A percentile compares a stretch with the other conserved stretches of the same genome.
Evolutionary conservation across 768 basidiomycete genomes (phyloP).

Genomic region (Nevesoporus exiguus): DNA sequence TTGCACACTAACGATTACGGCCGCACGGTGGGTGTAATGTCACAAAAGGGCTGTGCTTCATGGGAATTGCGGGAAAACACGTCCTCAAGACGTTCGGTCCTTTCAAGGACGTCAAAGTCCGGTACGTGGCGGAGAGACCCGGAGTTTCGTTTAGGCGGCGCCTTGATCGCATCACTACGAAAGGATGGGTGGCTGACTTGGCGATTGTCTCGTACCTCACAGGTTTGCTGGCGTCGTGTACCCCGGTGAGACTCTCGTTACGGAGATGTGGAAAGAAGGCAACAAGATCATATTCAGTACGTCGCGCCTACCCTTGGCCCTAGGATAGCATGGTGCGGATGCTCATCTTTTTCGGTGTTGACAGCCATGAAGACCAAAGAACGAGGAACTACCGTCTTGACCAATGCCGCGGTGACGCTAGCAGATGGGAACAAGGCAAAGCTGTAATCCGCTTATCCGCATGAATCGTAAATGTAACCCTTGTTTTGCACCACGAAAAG

Average conservation of each 20-base stretch:
- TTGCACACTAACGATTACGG: neutral
- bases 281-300: conserved; percentile 86
- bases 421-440: conserved; percentile 53
- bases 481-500: neutral
- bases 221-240: conserved; percentile 90
- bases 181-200: neutral
- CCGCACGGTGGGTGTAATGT: neutral
- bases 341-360: neutral
- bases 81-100: conserved; percentile 82
- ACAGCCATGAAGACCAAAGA: conserved; percentile 89
- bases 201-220: neutral
- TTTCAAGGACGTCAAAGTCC: conserved; percentile 92
- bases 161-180: neutral
- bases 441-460: conserved; percentile 41
- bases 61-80: conserved; percentile 93
- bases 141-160: neutral
- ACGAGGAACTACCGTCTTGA: conserved; percentile 63
- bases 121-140: conserved; percentile 43
- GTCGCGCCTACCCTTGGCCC: conserved; percentile 34
- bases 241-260: conserved; percentile 93
- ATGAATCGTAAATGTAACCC: neutral
- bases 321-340: neutral
- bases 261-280: conserved; percentile 98
- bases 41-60: conserved; percentile 68
- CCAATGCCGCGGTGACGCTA: conserved; percentile 81